Evolutionary conservation across 208 protist species (phyloP), one percentile per base, ranked within the genome.

Genomic region (Lotmaria passim): DNA sequence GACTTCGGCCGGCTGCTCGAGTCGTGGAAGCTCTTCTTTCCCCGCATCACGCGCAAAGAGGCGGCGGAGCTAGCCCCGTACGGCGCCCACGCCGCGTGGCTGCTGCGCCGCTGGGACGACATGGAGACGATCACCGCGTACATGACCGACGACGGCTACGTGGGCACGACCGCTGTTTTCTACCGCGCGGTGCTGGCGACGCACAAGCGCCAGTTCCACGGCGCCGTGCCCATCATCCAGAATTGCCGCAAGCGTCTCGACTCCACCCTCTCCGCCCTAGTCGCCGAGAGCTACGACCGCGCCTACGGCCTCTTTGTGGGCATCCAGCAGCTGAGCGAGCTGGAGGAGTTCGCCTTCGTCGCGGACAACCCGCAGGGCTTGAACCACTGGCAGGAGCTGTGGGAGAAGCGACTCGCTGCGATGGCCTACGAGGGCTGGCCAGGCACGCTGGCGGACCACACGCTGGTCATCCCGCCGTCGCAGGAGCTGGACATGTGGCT

Each of bases 321-420:
- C 31, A 93, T 99, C 51, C 98, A 99, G 83, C 98, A 99, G 81
- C 84, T 99, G 24, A 94, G 97, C 33, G 99, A 99, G 88, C 78
- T 99, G 52, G 98, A 99, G 86, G 98, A 99, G 86, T 91, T 99
- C 23, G 77, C 84, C 0, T 78, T 92, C 31, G 91, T 99, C 8
- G 71, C 80, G 19, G 64, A 75, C 50, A 83, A 93, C 44, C 75
- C 75, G 34, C 78, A 90, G n/a, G 79, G 69, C n/a, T 66, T 90
- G 10, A 58, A 71, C 47, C 87, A 90, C 59, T 97, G 93, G 90
- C 78, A 92, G 51, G 83, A 94, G 51, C 76, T 97, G 52, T 97
- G 93, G 90, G 93, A 95, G 69, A 75, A 72, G 55, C 83, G 93
- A 12, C 78, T 97, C 17, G 67, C 46, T 26, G 86, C 95, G 55